phyloP scores from a whole-genome alignment of 306 rosid species.

The Canavalia gladiata region DNA sequence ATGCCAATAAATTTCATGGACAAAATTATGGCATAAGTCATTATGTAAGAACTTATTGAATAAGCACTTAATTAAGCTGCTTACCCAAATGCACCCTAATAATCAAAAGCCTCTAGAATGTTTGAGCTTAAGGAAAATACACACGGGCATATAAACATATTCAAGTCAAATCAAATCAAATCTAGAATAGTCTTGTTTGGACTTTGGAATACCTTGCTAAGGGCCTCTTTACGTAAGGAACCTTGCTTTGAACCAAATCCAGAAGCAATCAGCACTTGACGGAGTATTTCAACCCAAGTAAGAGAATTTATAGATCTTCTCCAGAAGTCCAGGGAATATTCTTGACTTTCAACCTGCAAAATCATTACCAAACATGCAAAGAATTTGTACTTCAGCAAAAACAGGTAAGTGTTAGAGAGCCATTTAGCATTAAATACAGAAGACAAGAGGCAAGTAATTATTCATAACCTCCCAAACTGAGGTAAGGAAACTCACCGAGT shows the following conservation, averaged over 20 bases:
- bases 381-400: constrained; percentile 12
- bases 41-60: too few species aligned
- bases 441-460: constrained; percentile 20
- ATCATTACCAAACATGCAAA: constrained; percentile 40
- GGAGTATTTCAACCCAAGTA: constrained; percentile 92
- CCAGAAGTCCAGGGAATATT: constrained; percentile 75
- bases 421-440: constrained; percentile 24
- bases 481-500: constrained; percentile 73
- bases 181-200: constrained; percentile 28
- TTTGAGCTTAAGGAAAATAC: constrained; percentile 18
- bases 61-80: too few species aligned
- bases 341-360: constrained; percentile 82
- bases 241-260: constrained; percentile 92
- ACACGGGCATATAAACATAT: background rate
- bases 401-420: constrained; percentile 30
- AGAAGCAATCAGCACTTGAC: constrained; percentile 92
- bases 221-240: constrained; percentile 65
- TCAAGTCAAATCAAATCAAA: background rate
- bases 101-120: background rate
- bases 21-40: too few species aligned
- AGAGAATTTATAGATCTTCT: constrained; percentile 81
- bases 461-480: constrained; percentile 35
- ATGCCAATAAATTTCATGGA: too few species aligned
- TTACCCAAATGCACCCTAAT: background rate
- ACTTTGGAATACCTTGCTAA: constrained; percentile 76